Conservation (phyloP, 2,329 filamentous ascomycete species). For the Fusarium sp. region DNA sequence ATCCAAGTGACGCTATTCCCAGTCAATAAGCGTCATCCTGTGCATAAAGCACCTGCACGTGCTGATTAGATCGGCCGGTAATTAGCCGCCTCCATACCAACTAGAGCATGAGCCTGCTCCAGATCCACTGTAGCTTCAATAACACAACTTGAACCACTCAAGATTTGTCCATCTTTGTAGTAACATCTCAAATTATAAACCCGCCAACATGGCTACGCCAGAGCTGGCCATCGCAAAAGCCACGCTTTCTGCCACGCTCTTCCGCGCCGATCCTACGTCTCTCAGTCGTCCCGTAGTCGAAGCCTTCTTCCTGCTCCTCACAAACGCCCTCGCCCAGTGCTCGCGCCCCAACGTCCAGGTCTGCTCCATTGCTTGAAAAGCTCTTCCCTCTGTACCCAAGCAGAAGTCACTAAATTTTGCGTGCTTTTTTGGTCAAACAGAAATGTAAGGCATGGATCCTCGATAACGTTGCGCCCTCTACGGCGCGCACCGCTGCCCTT, state of each 20-base stretch:
- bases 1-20: constrained; percentile 17
- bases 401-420: constrained; percentile 50
- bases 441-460: constrained; percentile 90
- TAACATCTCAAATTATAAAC: neutral
- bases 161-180: constrained; percentile 6
- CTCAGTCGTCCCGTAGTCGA: constrained; percentile 78
- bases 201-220: constrained; percentile 70
- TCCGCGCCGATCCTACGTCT: constrained; percentile 79
- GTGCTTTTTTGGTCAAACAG: constrained; percentile 63
- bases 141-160: constrained; percentile 23
- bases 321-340: constrained; percentile 76
- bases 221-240: constrained; percentile 84
- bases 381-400: constrained; percentile 43
- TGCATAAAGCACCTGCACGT: constrained; percentile 13
- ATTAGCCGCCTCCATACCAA: constrained; percentile 31
- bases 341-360: constrained; percentile 89
- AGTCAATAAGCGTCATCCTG: constrained; percentile 13
- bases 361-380: constrained; percentile 64
- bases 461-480: constrained; percentile 76
- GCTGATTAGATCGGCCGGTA: constrained; percentile 16
- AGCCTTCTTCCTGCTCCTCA: constrained; percentile 75
- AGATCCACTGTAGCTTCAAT: constrained; percentile 35
- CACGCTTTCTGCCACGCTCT: constrained; percentile 78
- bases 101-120: constrained; percentile 8
- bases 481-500: constrained; percentile 73